phyloP scores from a whole-genome alignment of 306 rosid species.

The Castanopsis chinensis region DNA sequence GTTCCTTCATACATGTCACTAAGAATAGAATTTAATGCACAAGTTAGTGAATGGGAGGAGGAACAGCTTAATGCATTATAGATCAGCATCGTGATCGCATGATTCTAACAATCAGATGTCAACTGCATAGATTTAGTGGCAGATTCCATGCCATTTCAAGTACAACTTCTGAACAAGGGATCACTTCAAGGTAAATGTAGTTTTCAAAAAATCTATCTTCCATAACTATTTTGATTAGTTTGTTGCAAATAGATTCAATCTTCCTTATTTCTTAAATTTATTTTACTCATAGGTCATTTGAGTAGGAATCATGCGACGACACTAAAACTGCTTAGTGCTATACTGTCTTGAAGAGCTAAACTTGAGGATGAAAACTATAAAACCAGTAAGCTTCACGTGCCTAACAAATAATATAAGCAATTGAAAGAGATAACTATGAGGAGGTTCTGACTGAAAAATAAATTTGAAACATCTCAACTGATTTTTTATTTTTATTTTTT shows the following conservation, averaged over 20 bases:
- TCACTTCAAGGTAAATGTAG: neutral
- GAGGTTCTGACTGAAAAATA: neutral
- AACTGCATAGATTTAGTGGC: neutral
- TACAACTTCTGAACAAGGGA: neutral
- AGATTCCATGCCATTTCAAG: neutral
- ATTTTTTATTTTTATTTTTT: too few species aligned
- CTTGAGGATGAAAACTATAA: neutral
- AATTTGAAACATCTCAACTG: too few species aligned
- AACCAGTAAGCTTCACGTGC: neutral
- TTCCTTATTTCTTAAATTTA: neutral
- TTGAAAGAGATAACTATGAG: neutral
- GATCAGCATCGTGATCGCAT: neutral
- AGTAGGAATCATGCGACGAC: neutral
- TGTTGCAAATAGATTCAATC: neutral
- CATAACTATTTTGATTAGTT: neutral
- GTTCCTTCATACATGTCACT: slow-evolving; percentile 98
- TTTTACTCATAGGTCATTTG: neutral
- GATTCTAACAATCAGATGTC: neutral
- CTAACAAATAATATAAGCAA: neutral
- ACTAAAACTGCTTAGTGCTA: neutral
- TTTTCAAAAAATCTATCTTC: neutral
- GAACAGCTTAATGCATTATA: neutral
- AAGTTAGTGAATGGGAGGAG: slow-evolving; percentile 11
- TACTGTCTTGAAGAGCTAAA: neutral
- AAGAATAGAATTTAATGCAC: slow-evolving; percentile 16